phyloP scores from a whole-genome alignment of 495 filamentous ascomycete species.

The Penicillium cataractarum region DNA sequence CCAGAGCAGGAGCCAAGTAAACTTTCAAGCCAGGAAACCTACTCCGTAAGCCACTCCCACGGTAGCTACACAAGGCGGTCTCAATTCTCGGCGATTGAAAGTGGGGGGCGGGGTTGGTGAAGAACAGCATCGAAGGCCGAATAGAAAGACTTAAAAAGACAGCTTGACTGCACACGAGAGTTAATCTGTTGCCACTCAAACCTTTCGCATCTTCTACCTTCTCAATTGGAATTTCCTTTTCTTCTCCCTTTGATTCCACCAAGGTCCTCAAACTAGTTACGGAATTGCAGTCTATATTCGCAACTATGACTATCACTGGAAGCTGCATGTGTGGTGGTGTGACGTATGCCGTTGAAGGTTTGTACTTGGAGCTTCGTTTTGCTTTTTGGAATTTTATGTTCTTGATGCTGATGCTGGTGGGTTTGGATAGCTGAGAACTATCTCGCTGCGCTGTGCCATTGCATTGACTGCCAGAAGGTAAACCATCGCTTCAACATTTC shows the following conservation, averaged over 20 bases:
- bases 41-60: conserved; percentile 5
- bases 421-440: conserved; percentile 32
- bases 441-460: conserved; percentile 50
- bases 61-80: not conserved
- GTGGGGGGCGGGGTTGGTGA: not conserved
- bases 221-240: too few relatives aligned
- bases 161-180: not conserved
- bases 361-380: not conserved
- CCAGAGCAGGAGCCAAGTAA: not conserved
- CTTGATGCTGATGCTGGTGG: not conserved
- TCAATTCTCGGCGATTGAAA: conserved; percentile 16
- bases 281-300: not conserved
- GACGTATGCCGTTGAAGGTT: conserved; percentile 39
- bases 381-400: not conserved
- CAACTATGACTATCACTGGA: conserved; percentile 40
- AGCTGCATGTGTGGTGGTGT: conserved; percentile 48
- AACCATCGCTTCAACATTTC: not conserved
- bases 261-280: conserved; percentile 24
- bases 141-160: not conserved
- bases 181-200: conserved; percentile 2
- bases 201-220: not conserved
- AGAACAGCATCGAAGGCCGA: conserved; percentile 11
- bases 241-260: conserved; percentile 25
- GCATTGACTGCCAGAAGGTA: conserved; percentile 53
- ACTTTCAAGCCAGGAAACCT: not conserved